Conservation (phyloP, 495 filamentous ascomycete species). For the Aspergillus ostianus region DNA sequence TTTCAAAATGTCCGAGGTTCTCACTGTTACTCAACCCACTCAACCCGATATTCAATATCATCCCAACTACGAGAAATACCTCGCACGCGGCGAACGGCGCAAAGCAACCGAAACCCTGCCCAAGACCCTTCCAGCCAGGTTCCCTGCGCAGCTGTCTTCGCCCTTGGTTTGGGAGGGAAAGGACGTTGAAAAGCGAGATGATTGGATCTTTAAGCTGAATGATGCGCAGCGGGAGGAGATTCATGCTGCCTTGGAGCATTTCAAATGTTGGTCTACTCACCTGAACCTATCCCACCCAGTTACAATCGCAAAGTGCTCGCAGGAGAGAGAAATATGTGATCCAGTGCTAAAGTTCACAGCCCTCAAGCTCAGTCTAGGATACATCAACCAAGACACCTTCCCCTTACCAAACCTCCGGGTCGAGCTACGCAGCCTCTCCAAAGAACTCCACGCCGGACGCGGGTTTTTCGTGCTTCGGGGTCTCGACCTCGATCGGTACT, state of each 20-base stretch:
- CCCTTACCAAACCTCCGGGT: slow-evolving; percentile 52
- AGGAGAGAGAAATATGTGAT: neutral
- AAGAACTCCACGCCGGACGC: slow-evolving; percentile 53
- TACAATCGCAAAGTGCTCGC: neutral
- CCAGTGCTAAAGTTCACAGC: slow-evolving; percentile 22
- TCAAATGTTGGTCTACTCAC: slow-evolving; percentile 41
- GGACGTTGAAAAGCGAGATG: slow-evolving; percentile 44
- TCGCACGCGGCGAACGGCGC: slow-evolving; percentile 46
- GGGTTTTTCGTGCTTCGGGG: slow-evolving; percentile 66
- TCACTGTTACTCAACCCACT: slow-evolving; percentile 26
- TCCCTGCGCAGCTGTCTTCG: slow-evolving; percentile 46
- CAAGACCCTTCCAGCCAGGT: slow-evolving; percentile 48
- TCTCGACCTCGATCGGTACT: slow-evolving; percentile 48
- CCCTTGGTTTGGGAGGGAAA: slow-evolving; percentile 59
- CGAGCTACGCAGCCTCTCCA: slow-evolving; percentile 48
- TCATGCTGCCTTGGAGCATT: slow-evolving; percentile 51
- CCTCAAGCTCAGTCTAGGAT: slow-evolving; percentile 43
- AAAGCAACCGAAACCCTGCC: slow-evolving; percentile 41
- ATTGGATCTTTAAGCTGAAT: slow-evolving; percentile 53
- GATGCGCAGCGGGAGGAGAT: slow-evolving; percentile 53
- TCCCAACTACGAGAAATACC: slow-evolving; percentile 55
- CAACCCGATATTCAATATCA: slow-evolving; percentile 55
- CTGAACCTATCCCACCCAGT: neutral
- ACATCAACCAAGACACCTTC: slow-evolving; percentile 53
- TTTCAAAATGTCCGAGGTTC: slow-evolving; percentile 25